Evolutionary conservation across 163 green algal genomes (phyloP).

Genomic region (Coccomyxa subellipsoidea): DNA sequence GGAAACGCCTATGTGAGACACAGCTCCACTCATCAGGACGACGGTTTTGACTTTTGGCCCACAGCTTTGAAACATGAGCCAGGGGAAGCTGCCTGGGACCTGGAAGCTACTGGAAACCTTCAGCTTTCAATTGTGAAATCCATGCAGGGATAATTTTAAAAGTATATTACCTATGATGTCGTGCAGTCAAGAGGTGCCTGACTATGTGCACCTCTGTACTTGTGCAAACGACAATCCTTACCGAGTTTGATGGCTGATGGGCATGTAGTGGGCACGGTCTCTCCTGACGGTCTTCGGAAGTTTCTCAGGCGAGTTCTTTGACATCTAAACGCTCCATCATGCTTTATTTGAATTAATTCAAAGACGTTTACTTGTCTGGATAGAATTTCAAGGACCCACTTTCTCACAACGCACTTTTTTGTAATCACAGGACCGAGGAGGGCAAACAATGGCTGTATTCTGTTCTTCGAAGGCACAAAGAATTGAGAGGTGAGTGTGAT

Average conservation of each 20-base stretch:
- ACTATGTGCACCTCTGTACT: background rate
- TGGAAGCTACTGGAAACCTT: background rate
- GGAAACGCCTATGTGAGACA: too few species aligned
- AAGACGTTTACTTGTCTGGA: too few species aligned
- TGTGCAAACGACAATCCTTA: background rate
- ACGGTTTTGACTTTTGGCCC: too few species aligned
- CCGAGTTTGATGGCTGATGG: background rate
- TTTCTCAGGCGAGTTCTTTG: background rate
- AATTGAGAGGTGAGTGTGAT: background rate
- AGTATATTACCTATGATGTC: too few species aligned
- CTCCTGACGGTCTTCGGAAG: background rate
- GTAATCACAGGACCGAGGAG: background rate
- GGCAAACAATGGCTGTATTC: background rate
- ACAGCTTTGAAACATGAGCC: too few species aligned
- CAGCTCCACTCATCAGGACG: too few species aligned
- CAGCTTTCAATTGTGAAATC: background rate
- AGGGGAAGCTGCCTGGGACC: background rate
- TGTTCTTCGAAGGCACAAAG: background rate
- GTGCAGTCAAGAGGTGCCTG: too few species aligned
- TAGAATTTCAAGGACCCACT: too few species aligned
- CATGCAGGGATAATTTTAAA: background rate
- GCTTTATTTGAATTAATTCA: too few species aligned
- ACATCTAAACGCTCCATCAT: too few species aligned
- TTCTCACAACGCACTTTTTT: too few species aligned
- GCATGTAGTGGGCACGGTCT: background rate